Conservation (phyloP, 495 filamentous ascomycete genomes). For the Tuber aestivum region DNA sequence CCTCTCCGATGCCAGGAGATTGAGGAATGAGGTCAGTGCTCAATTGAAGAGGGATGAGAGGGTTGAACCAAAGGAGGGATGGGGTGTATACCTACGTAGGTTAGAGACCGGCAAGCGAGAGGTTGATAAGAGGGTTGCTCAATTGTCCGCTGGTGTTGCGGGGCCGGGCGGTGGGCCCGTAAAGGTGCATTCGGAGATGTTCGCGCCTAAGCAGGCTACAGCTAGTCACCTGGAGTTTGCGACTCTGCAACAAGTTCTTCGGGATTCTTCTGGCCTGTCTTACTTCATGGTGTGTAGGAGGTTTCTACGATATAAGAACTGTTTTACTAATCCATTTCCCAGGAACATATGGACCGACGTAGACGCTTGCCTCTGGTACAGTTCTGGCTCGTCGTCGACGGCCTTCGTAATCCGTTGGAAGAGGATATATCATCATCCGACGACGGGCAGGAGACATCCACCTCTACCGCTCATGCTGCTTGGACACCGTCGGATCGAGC, state of each 20-base stretch:
- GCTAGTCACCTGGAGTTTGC: constrained; percentile 60
- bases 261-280: constrained; percentile 80
- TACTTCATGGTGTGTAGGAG: constrained; percentile 69
- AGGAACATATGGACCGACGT: constrained; percentile 93
- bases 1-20: constrained; percentile 86
- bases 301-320: not conserved
- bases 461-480: constrained; percentile 55
- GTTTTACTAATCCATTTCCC: constrained; percentile 6
- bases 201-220: constrained; percentile 44
- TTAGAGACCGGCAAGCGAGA: constrained; percentile 86
- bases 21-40: constrained; percentile 85
- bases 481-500: constrained; percentile 83
- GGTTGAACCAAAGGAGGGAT: constrained; percentile 64
- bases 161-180: constrained; percentile 15
- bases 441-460: constrained; percentile 58
- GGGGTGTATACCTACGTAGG: constrained; percentile 71
- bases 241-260: constrained; percentile 72
- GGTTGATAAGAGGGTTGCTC: constrained; percentile 81
- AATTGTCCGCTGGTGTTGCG: constrained; percentile 59
- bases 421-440: constrained; percentile 60
- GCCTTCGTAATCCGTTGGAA: constrained; percentile 91
- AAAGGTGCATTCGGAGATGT: constrained; percentile 37
- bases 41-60: constrained; percentile 81
- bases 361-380: constrained; percentile 82
- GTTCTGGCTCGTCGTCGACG: constrained; percentile 98